Evolutionary conservation across 768 basidiomycete genomes (phyloP).

Genomic region (Russula compacta): DNA sequence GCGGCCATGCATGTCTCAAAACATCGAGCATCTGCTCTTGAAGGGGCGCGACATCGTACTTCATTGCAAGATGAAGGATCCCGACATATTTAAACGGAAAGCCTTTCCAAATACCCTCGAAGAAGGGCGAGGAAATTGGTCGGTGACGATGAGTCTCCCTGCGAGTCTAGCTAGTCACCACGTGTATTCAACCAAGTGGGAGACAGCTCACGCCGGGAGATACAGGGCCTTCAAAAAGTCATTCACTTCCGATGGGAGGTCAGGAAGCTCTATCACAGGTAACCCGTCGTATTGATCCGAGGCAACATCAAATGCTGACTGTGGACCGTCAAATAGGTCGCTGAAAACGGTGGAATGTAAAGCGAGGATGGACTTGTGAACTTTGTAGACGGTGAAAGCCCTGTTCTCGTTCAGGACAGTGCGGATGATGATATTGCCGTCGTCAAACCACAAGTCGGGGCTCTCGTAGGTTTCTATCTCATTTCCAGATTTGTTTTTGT

Average conservation of each 20-base stretch:
- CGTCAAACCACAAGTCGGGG: constrained; percentile 17
- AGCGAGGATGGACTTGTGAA: constrained; percentile 17
- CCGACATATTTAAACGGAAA: constrained; percentile 15
- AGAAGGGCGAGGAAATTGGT: constrained; percentile 15
- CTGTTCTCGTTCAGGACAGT: background rate
- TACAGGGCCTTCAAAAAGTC: constrained; percentile 15
- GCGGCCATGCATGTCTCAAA: constrained; percentile 14
- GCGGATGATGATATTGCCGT: constrained; percentile 18
- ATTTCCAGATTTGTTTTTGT: background rate
- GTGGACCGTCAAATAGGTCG: constrained; percentile 12
- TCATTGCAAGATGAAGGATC: constrained; percentile 14
- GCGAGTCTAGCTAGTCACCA: background rate
- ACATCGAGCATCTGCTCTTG: constrained; percentile 6
- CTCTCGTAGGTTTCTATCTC: constrained; percentile 8
- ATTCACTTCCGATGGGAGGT: constrained; percentile 10
- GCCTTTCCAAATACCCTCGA: constrained; percentile 14
- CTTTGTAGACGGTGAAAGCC: constrained; percentile 7
- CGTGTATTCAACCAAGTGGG: background rate
- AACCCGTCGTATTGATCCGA: constrained; percentile 16
- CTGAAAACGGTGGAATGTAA: constrained; percentile 12
- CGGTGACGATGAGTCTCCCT: constrained; percentile 14
- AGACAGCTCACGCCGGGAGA: constrained; percentile 11
- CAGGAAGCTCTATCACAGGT: constrained; percentile 16
- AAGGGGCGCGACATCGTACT: constrained; percentile 8
- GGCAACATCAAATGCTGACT: constrained; percentile 5